phyloP scores from a whole-genome alignment of 2,329 filamentous ascomycete genomes.

The Fusarium brevicatenulatum region DNA sequence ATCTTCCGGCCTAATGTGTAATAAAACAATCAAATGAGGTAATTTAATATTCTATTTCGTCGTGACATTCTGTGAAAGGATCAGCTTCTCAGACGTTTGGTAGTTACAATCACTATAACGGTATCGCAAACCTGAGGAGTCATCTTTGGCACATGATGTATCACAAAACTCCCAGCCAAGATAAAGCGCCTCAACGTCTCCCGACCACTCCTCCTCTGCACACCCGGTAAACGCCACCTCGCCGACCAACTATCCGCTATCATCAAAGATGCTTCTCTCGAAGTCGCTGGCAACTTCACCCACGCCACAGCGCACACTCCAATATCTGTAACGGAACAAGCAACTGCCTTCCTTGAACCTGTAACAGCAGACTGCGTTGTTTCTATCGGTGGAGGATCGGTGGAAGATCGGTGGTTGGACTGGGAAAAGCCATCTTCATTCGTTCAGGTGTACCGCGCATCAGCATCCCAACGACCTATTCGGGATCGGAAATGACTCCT shows the following conservation, averaged over 20 bases:
- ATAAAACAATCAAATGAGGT: accelerated
- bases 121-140: neutral
- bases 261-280: neutral
- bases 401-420: neutral
- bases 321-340: neutral
- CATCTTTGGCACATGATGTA: neutral
- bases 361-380: neutral
- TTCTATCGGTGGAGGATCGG: neutral
- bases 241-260: neutral
- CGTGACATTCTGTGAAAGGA: neutral
- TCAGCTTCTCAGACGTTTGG: no score
- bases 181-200: neutral
- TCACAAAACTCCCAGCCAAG: neutral
- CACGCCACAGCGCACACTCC: neutral
- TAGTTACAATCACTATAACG: no score
- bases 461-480: neutral
- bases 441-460: neutral
- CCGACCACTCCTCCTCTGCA: neutral
- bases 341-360: neutral
- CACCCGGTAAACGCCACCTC: neutral
- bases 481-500: neutral
- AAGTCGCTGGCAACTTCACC: neutral
- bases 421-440: neutral
- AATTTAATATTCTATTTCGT: neutral
- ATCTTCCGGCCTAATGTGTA: accelerated